These are phyloP conservation scores for Astragalus membranaceus DNA, from an alignment of 306 rosid genomes.

Conservation along the genomic window DNA sequence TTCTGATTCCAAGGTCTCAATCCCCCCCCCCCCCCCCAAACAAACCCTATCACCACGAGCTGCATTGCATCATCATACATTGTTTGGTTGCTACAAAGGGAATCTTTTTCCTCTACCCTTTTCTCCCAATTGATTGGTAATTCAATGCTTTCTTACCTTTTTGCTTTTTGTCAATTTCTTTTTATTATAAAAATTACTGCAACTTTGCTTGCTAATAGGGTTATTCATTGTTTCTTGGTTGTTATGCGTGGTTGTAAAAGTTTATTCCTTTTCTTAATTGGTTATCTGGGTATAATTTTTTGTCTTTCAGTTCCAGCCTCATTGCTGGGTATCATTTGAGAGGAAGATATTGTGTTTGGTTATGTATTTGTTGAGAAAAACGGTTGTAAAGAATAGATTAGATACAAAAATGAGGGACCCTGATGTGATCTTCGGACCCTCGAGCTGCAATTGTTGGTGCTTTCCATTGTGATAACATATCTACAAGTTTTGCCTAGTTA, in stretches of 20 bases:
- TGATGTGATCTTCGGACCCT: constrained; percentile 30
- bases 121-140: constrained; percentile 39
- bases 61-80: constrained; percentile 8
- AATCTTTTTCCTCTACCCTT: constrained; percentile 25
- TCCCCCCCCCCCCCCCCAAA: background rate
- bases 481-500: constrained; percentile 30
- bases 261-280: constrained; percentile 2
- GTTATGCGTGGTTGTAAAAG: background rate
- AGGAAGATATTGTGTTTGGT: constrained; percentile 27
- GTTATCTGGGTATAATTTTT: constrained; percentile 7
- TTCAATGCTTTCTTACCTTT: background rate
- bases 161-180: background rate
- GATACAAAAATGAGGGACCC: constrained; percentile 57
- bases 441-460: constrained; percentile 24
- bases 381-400: constrained; percentile 29
- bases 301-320: constrained; percentile 31
- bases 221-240: constrained; percentile 51
- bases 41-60: background rate
- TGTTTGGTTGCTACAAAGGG: constrained; percentile 7
- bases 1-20: constrained; percentile 22
- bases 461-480: constrained; percentile 25
- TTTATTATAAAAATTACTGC: too few relatives aligned
- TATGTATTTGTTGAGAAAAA: constrained; percentile 28
- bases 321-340: constrained; percentile 30
- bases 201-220: constrained; percentile 58